Conservation (phyloP, 2,329 filamentous ascomycete genomes). For the Colletotrichum sp. region DNA sequence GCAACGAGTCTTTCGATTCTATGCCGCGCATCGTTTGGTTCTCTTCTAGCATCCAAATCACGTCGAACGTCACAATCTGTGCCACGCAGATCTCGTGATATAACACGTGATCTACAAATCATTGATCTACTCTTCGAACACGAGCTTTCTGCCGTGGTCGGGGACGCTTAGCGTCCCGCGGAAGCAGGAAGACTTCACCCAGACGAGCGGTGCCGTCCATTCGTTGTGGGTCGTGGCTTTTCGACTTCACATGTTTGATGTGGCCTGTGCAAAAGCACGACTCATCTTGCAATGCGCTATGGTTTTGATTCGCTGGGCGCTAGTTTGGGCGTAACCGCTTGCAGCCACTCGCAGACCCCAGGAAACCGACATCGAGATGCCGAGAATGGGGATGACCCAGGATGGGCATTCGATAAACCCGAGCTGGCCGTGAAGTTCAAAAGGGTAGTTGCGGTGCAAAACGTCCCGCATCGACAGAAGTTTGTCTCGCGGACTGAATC, state of each 20-base stretch:
- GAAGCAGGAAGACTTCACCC: conserved; percentile 12
- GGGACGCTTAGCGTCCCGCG: conserved; percentile 12
- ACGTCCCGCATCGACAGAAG: not conserved
- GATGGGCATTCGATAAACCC: not conserved
- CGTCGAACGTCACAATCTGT: not conserved
- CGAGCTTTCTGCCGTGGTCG: not conserved
- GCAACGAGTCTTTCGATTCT: not conserved
- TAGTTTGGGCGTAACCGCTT: not conserved
- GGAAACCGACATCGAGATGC: not conserved
- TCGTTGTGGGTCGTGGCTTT: conserved; percentile 7
- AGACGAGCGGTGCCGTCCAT: not conserved
- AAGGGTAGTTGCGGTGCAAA: not conserved
- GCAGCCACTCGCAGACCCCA: not conserved
- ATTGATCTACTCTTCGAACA: not conserved
- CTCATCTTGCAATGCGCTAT: conserved; percentile 1
- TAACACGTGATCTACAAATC: not conserved
- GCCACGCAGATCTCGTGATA: not conserved
- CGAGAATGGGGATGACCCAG: not conserved
- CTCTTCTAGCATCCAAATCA: not conserved
- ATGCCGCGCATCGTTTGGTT: not conserved
- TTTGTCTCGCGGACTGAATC: conserved; percentile 3
- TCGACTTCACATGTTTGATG: conserved; percentile 16
- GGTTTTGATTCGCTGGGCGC: not conserved
- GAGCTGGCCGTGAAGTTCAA: not conserved
- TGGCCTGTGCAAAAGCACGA: conserved; percentile 11